Percentiles rank a stretch among this genome's conserved stretches.
phyloP scores from a whole-genome alignment of 345 rosid genomes.

The Arabis alpina region DNA sequence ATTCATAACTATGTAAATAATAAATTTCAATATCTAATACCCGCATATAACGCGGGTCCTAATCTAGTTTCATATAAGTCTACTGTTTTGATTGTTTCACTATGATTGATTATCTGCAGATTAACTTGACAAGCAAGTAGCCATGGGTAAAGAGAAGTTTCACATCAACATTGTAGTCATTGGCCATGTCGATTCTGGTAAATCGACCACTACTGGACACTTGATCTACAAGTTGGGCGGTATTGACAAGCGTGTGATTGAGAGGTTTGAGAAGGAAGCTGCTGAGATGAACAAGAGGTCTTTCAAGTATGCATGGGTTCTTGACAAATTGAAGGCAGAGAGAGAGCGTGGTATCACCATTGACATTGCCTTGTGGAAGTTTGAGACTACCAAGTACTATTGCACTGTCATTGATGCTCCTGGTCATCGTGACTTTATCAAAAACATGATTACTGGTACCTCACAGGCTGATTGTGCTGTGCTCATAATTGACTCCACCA shows the following conservation, averaged over 20 bases:
- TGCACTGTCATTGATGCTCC: conserved; percentile 88
- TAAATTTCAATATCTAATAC: no score
- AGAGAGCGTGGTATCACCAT: conserved; percentile 89
- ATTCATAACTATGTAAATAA: no score
- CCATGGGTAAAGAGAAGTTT: conserved; percentile 77
- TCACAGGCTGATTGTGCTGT: conserved; percentile 89
- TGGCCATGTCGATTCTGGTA: conserved; percentile 80
- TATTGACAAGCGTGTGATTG: conserved; percentile 88
- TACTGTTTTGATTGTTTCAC: background rate
- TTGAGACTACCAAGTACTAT: conserved; percentile 81
- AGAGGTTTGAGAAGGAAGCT: conserved; percentile 89
- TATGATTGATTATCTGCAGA: background rate
- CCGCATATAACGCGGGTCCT: no score
- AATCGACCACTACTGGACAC: conserved; percentile 85
- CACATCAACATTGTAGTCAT: conserved; percentile 85
- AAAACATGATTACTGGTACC: conserved; percentile 87
- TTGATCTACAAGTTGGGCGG: conserved; percentile 96
- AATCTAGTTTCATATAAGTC: no score
- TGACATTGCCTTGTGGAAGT: conserved; percentile 84
- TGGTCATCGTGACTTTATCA: conserved; percentile 82
- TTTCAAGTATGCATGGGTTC: conserved; percentile 87
- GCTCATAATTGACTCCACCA: conserved; percentile 78
- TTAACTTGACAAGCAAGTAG: background rate
- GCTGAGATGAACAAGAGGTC: conserved; percentile 95
- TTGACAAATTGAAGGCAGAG: conserved; percentile 88